Evolutionary conservation across 805 yeast genomes (phyloP), one percentile per base, ranked within the genome.

Genomic region (Candida methanosorbosa): DNA sequence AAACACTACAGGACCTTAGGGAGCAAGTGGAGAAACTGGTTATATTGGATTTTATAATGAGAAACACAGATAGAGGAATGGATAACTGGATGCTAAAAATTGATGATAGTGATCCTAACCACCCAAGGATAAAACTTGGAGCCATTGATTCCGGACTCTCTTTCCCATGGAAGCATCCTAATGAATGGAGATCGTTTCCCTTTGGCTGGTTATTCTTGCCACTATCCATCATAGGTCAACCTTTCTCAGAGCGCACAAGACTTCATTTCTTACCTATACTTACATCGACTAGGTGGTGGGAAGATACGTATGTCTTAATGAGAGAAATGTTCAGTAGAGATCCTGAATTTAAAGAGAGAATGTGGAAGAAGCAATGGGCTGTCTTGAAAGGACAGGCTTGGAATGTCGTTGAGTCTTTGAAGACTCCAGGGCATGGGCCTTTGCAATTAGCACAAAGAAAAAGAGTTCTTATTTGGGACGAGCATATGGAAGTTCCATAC

Each of bases 81-180:
- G 88, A 81, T 48, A 81, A 81, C 45, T 81, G 88, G 88, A 81
- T 81, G 90, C 68, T 81, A 16, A 64, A 65, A 36, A 44, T 77
- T 14, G 68, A 64, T n/a, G 70, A 75, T 69, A 41, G 46, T 14
- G 45, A 41, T 27, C 20, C 45, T 1, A 34, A 30, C 8, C 30
- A 36, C 17, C 79, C 80, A 0, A n/a, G n/a, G n/a, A 39, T 81
- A 12, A 65, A 61, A 33, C 63, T 81, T 21, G 86, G 84, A 3
- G 90, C 88, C 1, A 81, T 81, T 30, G 88, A 81, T 46, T 78
- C 83, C 13, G 87, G 87, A 0, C 59, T 81, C 21, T 67, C 87
- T 0, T 80, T 77, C 45, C 88, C 90, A 5, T 81, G 86, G 86
- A 80, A 81, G 46, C 85, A 79, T 43, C 88, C 88, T 0, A 83